Conservation (phyloP, 2,329 filamentous ascomycete species). For the Graphilbum sp. region DNA sequence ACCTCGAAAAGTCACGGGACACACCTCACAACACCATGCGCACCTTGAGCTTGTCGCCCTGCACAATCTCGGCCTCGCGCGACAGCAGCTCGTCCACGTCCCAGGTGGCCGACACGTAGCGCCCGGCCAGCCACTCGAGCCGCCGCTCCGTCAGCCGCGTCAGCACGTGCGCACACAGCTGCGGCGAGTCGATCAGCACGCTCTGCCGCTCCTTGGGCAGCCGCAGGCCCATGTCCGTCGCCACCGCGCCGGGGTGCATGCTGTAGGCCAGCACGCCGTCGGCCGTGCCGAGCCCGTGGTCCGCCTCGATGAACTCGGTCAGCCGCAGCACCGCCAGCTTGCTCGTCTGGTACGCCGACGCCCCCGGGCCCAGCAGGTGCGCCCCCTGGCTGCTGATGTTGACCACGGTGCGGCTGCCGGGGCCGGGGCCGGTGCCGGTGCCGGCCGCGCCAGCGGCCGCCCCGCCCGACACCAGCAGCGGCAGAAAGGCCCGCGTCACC, state of each 20-base stretch:
- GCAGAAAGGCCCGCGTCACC: conserved; percentile 29
- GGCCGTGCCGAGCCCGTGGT: conserved; percentile 19
- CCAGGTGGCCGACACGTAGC: conserved; percentile 28
- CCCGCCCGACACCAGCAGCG: conserved; percentile 25
- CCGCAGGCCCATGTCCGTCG: conserved; percentile 17
- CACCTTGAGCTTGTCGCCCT: conserved; percentile 9
- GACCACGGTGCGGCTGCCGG: conserved; percentile 22
- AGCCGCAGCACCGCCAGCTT: conserved; percentile 28
- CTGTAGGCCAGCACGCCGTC: conserved; percentile 23
- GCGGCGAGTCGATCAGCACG: conserved; percentile 18
- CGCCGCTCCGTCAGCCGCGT: conserved; percentile 24
- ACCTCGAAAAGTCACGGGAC: no score
- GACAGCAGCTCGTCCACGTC: conserved; percentile 27
- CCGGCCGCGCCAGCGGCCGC: no score
- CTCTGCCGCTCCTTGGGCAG: conserved; percentile 1
- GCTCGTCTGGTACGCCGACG: conserved; percentile 26
- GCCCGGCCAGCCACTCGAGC: conserved; percentile 26
- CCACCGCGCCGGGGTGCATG: conserved; percentile 27
- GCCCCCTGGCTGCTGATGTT: conserved; percentile 23
- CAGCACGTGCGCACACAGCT: conserved; percentile 25
- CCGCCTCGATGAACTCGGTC: conserved; percentile 24
- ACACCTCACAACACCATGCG: not conserved
- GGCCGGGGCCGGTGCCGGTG: conserved; percentile 9
- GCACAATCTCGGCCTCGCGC: conserved; percentile 24
- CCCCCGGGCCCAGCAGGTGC: conserved; percentile 15